phyloP scores from a whole-genome alignment of 176 grass and related monocot species.

The Paspalum notatum region DNA sequence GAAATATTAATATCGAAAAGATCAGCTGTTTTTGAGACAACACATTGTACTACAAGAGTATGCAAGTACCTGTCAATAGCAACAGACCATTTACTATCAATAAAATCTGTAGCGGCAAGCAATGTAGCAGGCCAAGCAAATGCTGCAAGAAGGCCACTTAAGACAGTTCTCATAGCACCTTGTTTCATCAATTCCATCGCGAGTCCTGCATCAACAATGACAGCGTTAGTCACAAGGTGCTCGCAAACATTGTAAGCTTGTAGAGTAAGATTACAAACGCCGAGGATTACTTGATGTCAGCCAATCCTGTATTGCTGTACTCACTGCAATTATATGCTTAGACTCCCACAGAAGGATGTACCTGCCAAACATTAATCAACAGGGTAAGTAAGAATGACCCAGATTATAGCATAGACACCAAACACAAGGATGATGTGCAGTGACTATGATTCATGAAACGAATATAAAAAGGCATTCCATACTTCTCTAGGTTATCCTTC shows the following conservation, averaged over 20 bases:
- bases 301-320: conserved; percentile 98
- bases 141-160: conserved; percentile 77
- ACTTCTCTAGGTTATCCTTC: conserved; percentile 97
- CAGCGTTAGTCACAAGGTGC: conserved; percentile 22
- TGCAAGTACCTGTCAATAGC: conserved; percentile 81
- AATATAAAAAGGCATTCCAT: conserved; percentile 14
- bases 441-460: conserved; percentile 25
- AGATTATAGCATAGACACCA: conserved; percentile 2
- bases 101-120: conserved; percentile 88
- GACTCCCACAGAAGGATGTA: conserved; percentile 92
- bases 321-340: conserved; percentile 87
- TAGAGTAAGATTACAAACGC: conserved; percentile 25
- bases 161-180: conserved; percentile 89
- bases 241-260: background rate
- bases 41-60: background rate
- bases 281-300: conserved; percentile 89
- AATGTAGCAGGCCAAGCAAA: conserved; percentile 84
- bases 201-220: conserved; percentile 47
- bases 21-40: background rate
- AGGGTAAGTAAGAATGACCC: conserved; percentile 15
- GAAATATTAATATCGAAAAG: background rate
- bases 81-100: conserved; percentile 97
- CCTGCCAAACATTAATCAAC: conserved; percentile 45
- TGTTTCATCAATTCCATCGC: conserved; percentile 87
- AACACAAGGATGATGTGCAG: background rate